phyloP scores from a whole-genome alignment of 1,284 basidiomycete genomes.

The Ceratorhiza oryzae-sativae region DNA sequence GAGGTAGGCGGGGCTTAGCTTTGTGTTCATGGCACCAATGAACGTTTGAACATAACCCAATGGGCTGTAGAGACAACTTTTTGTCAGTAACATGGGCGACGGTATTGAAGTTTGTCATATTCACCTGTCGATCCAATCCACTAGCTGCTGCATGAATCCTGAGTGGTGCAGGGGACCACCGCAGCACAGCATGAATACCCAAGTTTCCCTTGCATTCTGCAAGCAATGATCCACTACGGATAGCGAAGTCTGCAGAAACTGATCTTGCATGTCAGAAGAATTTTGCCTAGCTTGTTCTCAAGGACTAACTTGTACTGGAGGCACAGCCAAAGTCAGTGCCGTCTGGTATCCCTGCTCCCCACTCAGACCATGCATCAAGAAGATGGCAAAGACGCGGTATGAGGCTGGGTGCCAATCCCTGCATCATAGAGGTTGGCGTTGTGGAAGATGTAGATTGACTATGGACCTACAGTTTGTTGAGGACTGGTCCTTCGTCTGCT shows the following conservation, averaged over 20 bases:
- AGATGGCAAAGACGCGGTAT: neutral
- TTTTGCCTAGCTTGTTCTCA: no score
- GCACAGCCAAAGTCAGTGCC: neutral
- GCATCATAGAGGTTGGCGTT: neutral
- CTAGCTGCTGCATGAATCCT: neutral
- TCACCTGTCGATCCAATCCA: conserved; percentile 6
- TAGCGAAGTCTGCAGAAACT: neutral
- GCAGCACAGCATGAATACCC: neutral
- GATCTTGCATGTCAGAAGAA: no score
- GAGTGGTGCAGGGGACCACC: conserved; percentile 3
- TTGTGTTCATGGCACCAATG: neutral
- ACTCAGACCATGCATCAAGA: conserved; percentile 2
- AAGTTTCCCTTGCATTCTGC: neutral
- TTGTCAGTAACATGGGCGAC: no score
- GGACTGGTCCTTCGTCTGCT: neutral
- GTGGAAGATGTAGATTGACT: neutral
- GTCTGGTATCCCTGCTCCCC: conserved; percentile 11
- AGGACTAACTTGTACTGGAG: neutral
- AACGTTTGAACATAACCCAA: neutral
- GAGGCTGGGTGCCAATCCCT: neutral
- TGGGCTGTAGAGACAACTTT: neutral
- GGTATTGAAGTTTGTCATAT: no score
- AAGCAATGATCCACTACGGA: neutral
- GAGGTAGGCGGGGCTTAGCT: neutral
- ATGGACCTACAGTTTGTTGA: neutral